Evolutionary conservation across 768 basidiomycete species (phyloP).

Genomic region (Amanita rubescens): DNA sequence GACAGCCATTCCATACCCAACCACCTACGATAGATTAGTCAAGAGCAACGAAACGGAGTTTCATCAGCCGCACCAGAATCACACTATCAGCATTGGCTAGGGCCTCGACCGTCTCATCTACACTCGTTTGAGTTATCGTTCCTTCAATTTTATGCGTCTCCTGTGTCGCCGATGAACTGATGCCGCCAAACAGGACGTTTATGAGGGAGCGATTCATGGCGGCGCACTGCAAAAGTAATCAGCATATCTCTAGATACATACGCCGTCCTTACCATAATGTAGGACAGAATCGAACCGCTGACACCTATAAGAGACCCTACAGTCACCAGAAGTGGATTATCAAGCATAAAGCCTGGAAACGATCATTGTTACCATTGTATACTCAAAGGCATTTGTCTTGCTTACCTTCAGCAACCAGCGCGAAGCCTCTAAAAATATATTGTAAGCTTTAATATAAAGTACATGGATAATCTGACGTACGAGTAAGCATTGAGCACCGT

Average conservation of each 20-base stretch:
- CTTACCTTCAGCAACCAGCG: constrained; percentile 76
- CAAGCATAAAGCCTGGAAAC: constrained; percentile 70
- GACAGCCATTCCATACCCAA: constrained; percentile 89
- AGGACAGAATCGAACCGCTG: constrained; percentile 84
- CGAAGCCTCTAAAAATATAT: constrained; percentile 50
- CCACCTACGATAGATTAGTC: constrained; percentile 39
- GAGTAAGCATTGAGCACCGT: constrained; percentile 89
- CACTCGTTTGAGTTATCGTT: constrained; percentile 64
- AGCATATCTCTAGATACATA: not conserved
- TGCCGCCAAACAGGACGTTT: constrained; percentile 88
- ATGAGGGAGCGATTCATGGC: constrained; percentile 86
- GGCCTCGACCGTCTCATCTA: constrained; percentile 77
- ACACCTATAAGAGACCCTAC: constrained; percentile 86
- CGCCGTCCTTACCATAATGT: constrained; percentile 65
- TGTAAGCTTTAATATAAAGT: not conserved
- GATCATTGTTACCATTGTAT: constrained; percentile 4
- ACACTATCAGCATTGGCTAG: constrained; percentile 77
- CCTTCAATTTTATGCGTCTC: constrained; percentile 79
- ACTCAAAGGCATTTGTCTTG: not conserved
- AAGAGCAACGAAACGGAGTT: not conserved
- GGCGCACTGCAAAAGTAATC: constrained; percentile 51
- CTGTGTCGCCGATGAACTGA: constrained; percentile 44
- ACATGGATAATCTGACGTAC: constrained; percentile 20
- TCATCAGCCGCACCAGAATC: constrained; percentile 46
- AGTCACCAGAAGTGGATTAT: constrained; percentile 76